Base-by-base conservation (phyloP, 192 early-diverging fungal genomes). In the Coemansia sp. region DNA sequence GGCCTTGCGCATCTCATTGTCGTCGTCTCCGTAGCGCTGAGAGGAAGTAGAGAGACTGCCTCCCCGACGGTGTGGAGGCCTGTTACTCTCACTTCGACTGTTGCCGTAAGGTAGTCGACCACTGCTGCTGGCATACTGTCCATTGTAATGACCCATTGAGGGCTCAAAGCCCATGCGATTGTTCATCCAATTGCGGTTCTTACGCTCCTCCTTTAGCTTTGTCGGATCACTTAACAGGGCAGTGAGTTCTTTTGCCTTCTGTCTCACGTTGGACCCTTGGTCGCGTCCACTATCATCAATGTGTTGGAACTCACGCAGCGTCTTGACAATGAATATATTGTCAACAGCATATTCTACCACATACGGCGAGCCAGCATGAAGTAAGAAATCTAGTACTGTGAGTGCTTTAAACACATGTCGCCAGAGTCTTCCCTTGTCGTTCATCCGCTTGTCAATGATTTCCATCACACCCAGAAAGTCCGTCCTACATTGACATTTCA, bases 341-440 rank as follows among this genome's bases (percentile, higher is more conserved):
- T 94, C 88, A 34, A 90, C 84, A 5, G 92, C 86, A 67, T 99
- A 97, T 48, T 85, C 60, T 49, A 96, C 90, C 26, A 97, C 91
- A 53, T 85, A 84, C 47, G 94, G 92, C 22, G 94, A 92, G 24
- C 97, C 97, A 53, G 83, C 71, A 56, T 91, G 85, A 23, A 99
- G 74, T 38, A 94, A 84, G 68, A 91, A 95, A 67, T 95, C 90
- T 22, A 97, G 82, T 41, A 99, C 67, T 5, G 85, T 88, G 30
- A 99, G 81, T 2, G 93, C 88, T 84, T 98, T 98, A 75, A 92
- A 97, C 27, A 99, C 95, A 77, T 99, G 97, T 58, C 95, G 83
- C 97, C 97, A 99, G 82, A 96, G 90, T 81, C 94, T 96, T 34
- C 97, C 97, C 67, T 89, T 90, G 80, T 99, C 97, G 67, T 98